Evolutionary conservation across 225 moss, liverwort and hornwort genomes (phyloP), one percentile per base, ranked within the genome.

Genomic region (Polytrichum formosum): DNA sequence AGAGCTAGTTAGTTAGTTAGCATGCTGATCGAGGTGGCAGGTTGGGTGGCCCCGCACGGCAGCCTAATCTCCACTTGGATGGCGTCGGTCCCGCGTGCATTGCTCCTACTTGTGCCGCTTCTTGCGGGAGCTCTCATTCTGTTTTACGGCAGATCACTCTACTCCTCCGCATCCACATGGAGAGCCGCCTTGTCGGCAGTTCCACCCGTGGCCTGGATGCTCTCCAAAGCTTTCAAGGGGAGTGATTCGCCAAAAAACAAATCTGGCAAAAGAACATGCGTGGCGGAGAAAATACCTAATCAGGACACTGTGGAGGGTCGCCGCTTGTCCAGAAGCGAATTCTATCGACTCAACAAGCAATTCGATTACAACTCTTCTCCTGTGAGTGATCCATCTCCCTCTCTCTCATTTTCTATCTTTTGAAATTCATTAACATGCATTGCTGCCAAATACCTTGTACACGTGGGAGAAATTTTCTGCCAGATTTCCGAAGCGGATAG

Each of bases 341-440:
- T 85, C 56, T 80, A 77, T 53, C 77, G 72, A 26, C 55, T 30
- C 0, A 74, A 85, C 63, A 66, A 28, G 64, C 56, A 67, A 55
- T 85, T 85, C 61, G 82, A 85, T 67, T 79, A 76, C 66, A 76
- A 72, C 55, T 56, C 26, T n/a, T 55, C 70, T 68, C 55, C 76
- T 65, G 81, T 85, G 22, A 18, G 73, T 75, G 59, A 55, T 23
- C n/a, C 22, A 56, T 62, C 26, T 0, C 31, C 71, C 56, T 9
- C 69, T 27, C 25, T 16, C 53, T 26, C 56, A 30, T 26, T 7
- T 4, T 22, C 56, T n/a, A 58, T 2, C 37, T 35, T 35, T 8
- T 8, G 35, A 35, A 35, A 35, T 37, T 10, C 37, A 10, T 10
- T 9, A 10, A 10, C 33, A 33, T 33, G 33, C 7, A 7, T 33